Conservation (phyloP, 768 basidiomycete genomes). For the Pleurotus pulmonarius region DNA sequence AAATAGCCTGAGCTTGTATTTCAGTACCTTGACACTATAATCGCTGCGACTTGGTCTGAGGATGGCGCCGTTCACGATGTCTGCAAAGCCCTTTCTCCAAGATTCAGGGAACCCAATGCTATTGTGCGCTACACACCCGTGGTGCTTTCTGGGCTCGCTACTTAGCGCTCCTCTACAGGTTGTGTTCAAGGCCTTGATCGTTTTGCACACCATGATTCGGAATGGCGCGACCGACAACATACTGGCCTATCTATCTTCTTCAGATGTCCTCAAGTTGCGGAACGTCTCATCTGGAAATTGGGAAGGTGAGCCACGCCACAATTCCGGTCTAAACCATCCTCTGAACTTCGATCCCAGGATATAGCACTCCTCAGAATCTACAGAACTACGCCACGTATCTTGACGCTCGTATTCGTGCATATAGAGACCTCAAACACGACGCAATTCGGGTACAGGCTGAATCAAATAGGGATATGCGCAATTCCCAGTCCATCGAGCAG, state of each 20-base stretch:
- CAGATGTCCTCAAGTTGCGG: constrained; percentile 76
- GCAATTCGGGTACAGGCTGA: constrained; percentile 92
- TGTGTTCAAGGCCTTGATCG: constrained; percentile 97
- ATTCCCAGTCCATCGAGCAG: constrained; percentile 60
- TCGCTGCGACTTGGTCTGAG: constrained; percentile 95
- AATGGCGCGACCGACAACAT: constrained; percentile 96
- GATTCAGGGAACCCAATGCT: constrained; percentile 88
- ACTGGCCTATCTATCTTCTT: constrained; percentile 74
- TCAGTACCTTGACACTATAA: constrained; percentile 94
- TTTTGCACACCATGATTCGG: constrained; percentile 94
- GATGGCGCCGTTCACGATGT: constrained; percentile 93
- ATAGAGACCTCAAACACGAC: constrained; percentile 90
- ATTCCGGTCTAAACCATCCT: not conserved
- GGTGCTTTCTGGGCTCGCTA: too few relatives aligned
- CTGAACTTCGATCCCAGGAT: constrained; percentile 46
- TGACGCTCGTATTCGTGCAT: constrained; percentile 83
- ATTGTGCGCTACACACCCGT: constrained; percentile 51
- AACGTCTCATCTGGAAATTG: constrained; percentile 81
- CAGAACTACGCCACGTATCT: constrained; percentile 87
- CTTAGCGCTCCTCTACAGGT: constrained; percentile 46
- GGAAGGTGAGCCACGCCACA: constrained; percentile 59
- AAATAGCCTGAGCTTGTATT: not conserved
- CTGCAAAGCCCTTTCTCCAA: constrained; percentile 79
- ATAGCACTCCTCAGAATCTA: constrained; percentile 81
- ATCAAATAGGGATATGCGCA: constrained; percentile 80